A percentile compares a stretch with the other conserved stretches of the same genome.
phyloP scores from a whole-genome alignment of 23 red algal genomes.

The Cyanidium caldarium region DNA sequence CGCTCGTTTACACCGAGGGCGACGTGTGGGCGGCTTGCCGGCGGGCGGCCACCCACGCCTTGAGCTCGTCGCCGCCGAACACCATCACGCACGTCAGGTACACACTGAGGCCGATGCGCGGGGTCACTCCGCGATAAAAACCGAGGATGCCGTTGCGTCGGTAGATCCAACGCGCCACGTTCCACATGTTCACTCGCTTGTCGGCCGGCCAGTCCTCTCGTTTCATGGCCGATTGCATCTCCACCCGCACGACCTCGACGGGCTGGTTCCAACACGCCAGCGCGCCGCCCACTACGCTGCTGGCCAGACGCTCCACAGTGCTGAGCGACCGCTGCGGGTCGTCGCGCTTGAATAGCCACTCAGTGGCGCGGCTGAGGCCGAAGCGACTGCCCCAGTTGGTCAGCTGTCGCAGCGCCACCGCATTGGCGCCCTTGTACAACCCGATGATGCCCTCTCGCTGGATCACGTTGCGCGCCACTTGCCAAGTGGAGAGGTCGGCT shows the following conservation, averaged over 20 bases:
- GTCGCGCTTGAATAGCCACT: slow-evolving; percentile 26
- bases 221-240: slow-evolving; percentile 54
- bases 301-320: slow-evolving; percentile 25
- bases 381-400: slow-evolving; percentile 91
- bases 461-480: slow-evolving; percentile 32
- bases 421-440: slow-evolving; percentile 71
- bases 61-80: slow-evolving; percentile 69
- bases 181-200: slow-evolving; percentile 24
- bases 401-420: slow-evolving; percentile 80
- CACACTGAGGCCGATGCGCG: slow-evolving; percentile 52
- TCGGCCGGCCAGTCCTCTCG: background rate
- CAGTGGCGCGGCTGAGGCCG: slow-evolving; percentile 46
- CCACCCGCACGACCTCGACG: slow-evolving; percentile 80
- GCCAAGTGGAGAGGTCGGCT: background rate
- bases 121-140: slow-evolving; percentile 70
- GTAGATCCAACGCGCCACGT: slow-evolving; percentile 47
- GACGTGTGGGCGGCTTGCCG: background rate
- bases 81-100: slow-evolving; percentile 83
- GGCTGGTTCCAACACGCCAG: slow-evolving; percentile 91
- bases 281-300: slow-evolving; percentile 57
- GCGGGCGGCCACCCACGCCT: background rate
- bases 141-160: slow-evolving; percentile 53
- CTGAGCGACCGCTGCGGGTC: slow-evolving; percentile 30
- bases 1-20: no score
- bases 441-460: slow-evolving; percentile 38